Evolutionary conservation across 495 filamentous ascomycete genomes (phyloP), one percentile per base, ranked within the genome.

Genomic region (Friedmanniomyces simplex): DNA sequence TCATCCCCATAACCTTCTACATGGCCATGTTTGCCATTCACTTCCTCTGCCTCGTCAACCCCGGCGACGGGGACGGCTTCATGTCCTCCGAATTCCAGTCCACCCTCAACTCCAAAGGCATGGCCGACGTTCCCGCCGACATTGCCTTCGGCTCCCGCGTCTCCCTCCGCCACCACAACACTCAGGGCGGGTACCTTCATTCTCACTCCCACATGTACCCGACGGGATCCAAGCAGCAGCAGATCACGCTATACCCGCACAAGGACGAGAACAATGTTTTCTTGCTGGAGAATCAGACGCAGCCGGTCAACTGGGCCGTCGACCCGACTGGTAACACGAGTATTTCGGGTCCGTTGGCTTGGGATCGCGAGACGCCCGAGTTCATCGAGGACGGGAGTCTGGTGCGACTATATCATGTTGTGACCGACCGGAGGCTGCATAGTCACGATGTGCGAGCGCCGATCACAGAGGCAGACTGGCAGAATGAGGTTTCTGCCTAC

Each of bases 41-140:
- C 73, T 97, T 98, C 74, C 61, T 88, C 58, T 94, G 88, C 75
- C 78, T 98, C 26, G 80, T 82, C 28, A 97, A 98, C 69, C 94
- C 93, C 8, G 93, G 93, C 50, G 93, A 98, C 22, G 93, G 93
- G 45, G 93, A 98, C 69, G 93, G 93, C 52, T 98, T 98, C 77
- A 98, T 98, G 93, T 95, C 89, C 60, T 95, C 91, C 32, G 94
- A 98, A 69, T 98, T 98, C 75, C 94, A 97, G 71, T 88, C 94
- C 22, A 98, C 93, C 1, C 76, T 98, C 56, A 98, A 96, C 71
- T 91, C 85, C 42, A 97, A 97, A 74, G 81, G 77, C 34, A 98
- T 98, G 93, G 82, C 88, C 68, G 90, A 94, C 68, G 90, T 96
- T 18, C 84, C 93, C 0, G 93, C 87, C 2, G 91, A 98, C 72